Evolutionary conservation across 2,329 filamentous ascomycete species (phyloP).

Genomic region (Hypocreales sp.): DNA sequence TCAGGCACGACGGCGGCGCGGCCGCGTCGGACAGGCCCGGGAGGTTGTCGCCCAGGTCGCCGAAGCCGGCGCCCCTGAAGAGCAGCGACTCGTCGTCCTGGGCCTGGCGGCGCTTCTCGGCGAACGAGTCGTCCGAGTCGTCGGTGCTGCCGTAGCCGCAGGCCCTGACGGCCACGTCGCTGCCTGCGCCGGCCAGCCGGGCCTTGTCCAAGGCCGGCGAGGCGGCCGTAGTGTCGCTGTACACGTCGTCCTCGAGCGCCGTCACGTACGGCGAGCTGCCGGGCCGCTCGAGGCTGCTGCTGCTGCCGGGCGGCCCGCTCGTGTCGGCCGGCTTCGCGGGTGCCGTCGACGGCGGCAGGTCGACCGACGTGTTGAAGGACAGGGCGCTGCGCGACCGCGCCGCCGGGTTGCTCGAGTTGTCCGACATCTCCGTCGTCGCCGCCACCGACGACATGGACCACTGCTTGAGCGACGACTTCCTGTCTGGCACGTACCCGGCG

Average conservation of each 20-base stretch:
- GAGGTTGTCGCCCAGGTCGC: slow-evolving; percentile 15
- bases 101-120: slow-evolving; percentile 4
- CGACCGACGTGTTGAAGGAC: slow-evolving; percentile 29
- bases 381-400: slow-evolving; percentile 24
- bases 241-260: slow-evolving; percentile 1
- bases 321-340: slow-evolving; percentile 1
- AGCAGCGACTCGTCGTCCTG: slow-evolving; percentile 21
- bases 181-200: background rate
- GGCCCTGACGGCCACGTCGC: background rate
- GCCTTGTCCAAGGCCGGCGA: background rate
- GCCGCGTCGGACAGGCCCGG: slow-evolving; percentile 11
- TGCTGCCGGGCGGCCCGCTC: background rate
- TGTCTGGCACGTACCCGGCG: slow-evolving; percentile 2
- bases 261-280: slow-evolving; percentile 1
- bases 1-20: slow-evolving; percentile 3
- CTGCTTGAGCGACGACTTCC: slow-evolving; percentile 11
- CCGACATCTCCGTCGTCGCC: slow-evolving; percentile 18
- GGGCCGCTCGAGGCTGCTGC: slow-evolving; percentile 1
- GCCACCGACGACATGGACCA: slow-evolving; percentile 28
- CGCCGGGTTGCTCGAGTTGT: slow-evolving; percentile 23
- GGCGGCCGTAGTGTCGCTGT: background rate
- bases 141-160: slow-evolving; percentile 1
- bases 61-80: slow-evolving; percentile 19
- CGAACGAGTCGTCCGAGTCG: slow-evolving; percentile 17
- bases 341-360: slow-evolving; percentile 9